Conservation (phyloP, 768 basidiomycete species). For the Melanogaster broomeanus region DNA sequence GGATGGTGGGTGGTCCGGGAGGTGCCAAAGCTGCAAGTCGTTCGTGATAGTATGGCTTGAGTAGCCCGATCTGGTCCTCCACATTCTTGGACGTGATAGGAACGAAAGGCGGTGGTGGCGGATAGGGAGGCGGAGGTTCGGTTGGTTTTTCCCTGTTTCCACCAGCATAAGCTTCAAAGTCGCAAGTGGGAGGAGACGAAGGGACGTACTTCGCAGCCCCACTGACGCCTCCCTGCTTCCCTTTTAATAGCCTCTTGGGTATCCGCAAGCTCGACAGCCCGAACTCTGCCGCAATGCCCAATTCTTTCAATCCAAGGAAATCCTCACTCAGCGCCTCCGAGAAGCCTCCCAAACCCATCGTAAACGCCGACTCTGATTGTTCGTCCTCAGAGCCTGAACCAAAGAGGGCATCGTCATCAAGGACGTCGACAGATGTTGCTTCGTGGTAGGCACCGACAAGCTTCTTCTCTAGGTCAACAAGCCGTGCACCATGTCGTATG, state of each 20-base stretch:
- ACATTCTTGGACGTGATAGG: slow-evolving; percentile 65
- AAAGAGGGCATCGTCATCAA: slow-evolving; percentile 56
- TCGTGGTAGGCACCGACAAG: slow-evolving; percentile 82
- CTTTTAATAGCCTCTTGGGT: slow-evolving; percentile 74
- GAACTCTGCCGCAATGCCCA: slow-evolving; percentile 86
- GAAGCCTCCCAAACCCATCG: slow-evolving; percentile 77
- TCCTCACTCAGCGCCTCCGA: slow-evolving; percentile 89
- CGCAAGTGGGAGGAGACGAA: not conserved
- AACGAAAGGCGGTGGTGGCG: slow-evolving; percentile 81
- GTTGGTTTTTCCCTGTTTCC: slow-evolving; percentile 57
- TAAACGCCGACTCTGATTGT: slow-evolving; percentile 64
- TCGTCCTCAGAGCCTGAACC: slow-evolving; percentile 52
- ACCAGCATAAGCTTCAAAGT: not conserved
- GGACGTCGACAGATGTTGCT: slow-evolving; percentile 46
- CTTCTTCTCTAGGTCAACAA: slow-evolving; percentile 84
- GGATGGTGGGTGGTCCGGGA: slow-evolving; percentile 16
- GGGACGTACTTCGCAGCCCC: slow-evolving; percentile 49
- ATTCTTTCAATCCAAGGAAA: slow-evolving; percentile 84
- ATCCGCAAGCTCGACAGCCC: slow-evolving; percentile 77
- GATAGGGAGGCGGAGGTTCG: slow-evolving; percentile 81
- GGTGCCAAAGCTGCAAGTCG: slow-evolving; percentile 51
- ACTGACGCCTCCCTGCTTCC: slow-evolving; percentile 50
- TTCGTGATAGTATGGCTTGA: slow-evolving; percentile 71
- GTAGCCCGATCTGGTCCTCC: slow-evolving; percentile 82
- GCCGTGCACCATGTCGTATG: slow-evolving; percentile 72